phyloP scores from a whole-genome alignment of 345 rosid species.

The Gossypium bickii region DNA sequence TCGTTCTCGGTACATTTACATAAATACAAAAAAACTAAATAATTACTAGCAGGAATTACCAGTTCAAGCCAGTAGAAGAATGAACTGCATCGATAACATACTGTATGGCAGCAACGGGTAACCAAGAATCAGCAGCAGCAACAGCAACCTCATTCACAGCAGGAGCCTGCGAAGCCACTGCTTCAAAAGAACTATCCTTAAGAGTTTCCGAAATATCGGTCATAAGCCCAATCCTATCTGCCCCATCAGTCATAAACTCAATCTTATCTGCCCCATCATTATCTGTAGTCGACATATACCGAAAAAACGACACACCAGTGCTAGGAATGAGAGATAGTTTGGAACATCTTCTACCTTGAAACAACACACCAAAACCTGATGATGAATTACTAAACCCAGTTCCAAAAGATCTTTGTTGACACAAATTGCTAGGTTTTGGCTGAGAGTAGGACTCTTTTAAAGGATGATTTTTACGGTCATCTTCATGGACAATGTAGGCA shows the following conservation, averaged over 20 bases:
- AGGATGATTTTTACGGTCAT: conserved; percentile 31
- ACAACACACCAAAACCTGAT: conserved; percentile 8
- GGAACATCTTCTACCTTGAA: conserved; percentile 25
- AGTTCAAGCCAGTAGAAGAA: conserved; percentile 52
- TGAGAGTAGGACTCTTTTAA: conserved; percentile 22
- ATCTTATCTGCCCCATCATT: conserved; percentile 44
- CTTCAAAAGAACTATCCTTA: conserved; percentile 41
- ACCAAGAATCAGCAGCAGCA: conserved; percentile 68
- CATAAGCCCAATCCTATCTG: conserved; percentile 44
- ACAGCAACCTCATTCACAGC: conserved; percentile 63
- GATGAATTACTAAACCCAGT: conserved; percentile 24
- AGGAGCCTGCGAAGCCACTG: conserved; percentile 45
- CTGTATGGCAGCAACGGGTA: conserved; percentile 64
- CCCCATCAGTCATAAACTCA: conserved; percentile 36
- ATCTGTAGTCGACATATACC: conserved; percentile 51
- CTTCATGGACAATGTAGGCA: conserved; percentile 33
- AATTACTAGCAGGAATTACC: conserved; percentile 30
- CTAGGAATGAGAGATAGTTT: conserved; percentile 28
- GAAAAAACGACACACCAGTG: conserved; percentile 35
- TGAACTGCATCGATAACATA: conserved; percentile 61
- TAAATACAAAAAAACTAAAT: background rate
- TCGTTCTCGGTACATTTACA: background rate
- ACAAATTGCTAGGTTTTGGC: conserved; percentile 27
- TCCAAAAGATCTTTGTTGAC: conserved; percentile 36
- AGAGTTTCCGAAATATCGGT: conserved; percentile 47